Evolutionary conservation across 805 yeast species (phyloP).

Genomic region (Candida quercuum): DNA sequence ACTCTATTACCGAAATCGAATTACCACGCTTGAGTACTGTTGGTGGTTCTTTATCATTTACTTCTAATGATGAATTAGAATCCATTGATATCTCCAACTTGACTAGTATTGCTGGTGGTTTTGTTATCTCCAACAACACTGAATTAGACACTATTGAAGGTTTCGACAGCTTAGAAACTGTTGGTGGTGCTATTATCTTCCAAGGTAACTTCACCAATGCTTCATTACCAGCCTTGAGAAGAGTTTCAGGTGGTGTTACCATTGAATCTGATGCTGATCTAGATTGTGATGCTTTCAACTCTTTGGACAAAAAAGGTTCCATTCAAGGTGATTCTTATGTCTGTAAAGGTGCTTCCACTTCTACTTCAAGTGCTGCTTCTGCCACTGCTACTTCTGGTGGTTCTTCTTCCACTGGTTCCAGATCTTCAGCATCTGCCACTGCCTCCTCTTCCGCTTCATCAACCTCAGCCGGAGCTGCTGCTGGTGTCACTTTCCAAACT

Average conservation of each 20-base stretch:
- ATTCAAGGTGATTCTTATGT: slow-evolving; percentile 86
- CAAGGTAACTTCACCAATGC: slow-evolving; percentile 80
- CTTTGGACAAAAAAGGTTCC: slow-evolving; percentile 68
- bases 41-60: slow-evolving; percentile 78
- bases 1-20: slow-evolving; percentile 53
- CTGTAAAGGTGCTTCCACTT: slow-evolving; percentile 59
- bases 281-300: slow-evolving; percentile 74
- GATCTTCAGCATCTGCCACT: slow-evolving; percentile 24
- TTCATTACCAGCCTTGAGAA: slow-evolving; percentile 62
- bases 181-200: slow-evolving; percentile 85
- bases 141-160: slow-evolving; percentile 59
- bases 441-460: slow-evolving; percentile 18
- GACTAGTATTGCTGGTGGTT: slow-evolving; percentile 86
- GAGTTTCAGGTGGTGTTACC: slow-evolving; percentile 90
- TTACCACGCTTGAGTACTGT: slow-evolving; percentile 51
- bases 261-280: slow-evolving; percentile 73
- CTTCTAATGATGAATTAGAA: slow-evolving; percentile 68
- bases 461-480: slow-evolving; percentile 30
- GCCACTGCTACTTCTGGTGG: slow-evolving; percentile 26
- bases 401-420: slow-evolving; percentile 28
- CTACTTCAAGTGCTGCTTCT: slow-evolving; percentile 37
- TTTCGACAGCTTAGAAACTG: slow-evolving; percentile 64
- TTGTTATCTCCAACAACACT: slow-evolving; percentile 82
- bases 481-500: slow-evolving; percentile 38
- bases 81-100: slow-evolving; percentile 65